phyloP scores from a whole-genome alignment of 2,329 filamentous ascomycete species.

The Triangularia setosa region DNA sequence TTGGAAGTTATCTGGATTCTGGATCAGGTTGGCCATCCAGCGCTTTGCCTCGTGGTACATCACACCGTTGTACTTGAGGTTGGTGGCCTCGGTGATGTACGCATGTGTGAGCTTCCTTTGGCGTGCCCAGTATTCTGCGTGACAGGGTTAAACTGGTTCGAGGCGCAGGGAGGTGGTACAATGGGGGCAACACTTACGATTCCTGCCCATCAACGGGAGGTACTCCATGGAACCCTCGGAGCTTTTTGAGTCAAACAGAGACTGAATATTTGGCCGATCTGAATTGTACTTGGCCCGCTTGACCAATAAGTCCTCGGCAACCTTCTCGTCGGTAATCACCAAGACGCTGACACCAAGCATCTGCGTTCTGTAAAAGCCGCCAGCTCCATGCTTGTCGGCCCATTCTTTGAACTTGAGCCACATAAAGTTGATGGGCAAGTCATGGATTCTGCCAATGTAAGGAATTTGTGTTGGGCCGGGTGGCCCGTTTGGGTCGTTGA shows the following conservation, averaged over 20 bases:
- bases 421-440: slow-evolving; percentile 45
- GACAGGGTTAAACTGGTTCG: slow-evolving; percentile 28
- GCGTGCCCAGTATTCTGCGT: slow-evolving; percentile 47
- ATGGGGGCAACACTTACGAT: slow-evolving; percentile 30
- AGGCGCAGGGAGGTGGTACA: background rate
- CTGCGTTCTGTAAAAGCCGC: slow-evolving; percentile 34
- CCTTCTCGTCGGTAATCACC: slow-evolving; percentile 47
- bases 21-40: slow-evolving; percentile 46
- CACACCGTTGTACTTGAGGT: slow-evolving; percentile 31
- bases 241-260: slow-evolving; percentile 52
- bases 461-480: slow-evolving; percentile 34
- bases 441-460: slow-evolving; percentile 40
- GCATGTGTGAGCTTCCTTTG: slow-evolving; percentile 51
- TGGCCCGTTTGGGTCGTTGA: slow-evolving; percentile 30
- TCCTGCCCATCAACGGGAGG: slow-evolving; percentile 53
- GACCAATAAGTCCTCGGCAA: slow-evolving; percentile 50
- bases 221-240: slow-evolving; percentile 53
- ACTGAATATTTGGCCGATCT: slow-evolving; percentile 45
- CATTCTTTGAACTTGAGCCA: slow-evolving; percentile 51
- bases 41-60: slow-evolving; percentile 53
- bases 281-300: slow-evolving; percentile 50
- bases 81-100: slow-evolving; percentile 41
- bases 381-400: slow-evolving; percentile 30
- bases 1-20: slow-evolving; percentile 47
- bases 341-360: slow-evolving; percentile 37